Percentiles rank a stretch among this genome's conserved stretches.
phyloP scores from a whole-genome alignment of 805 yeast genomes.

The Yamadazyma paraphyllophila region DNA sequence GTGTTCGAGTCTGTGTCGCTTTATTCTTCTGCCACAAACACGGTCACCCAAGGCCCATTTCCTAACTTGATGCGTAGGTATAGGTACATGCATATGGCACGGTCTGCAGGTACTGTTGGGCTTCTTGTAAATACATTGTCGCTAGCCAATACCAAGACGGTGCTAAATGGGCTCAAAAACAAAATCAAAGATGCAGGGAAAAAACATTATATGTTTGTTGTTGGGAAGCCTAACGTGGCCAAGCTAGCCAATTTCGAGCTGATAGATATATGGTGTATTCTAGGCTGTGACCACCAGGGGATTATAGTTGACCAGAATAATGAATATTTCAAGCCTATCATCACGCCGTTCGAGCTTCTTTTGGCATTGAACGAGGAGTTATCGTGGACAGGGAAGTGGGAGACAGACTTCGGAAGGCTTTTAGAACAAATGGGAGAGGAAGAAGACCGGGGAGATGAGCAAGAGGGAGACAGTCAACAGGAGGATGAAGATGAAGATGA shows the following conservation, averaged over 20 bases:
- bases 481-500: conserved; percentile 25
- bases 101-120: conserved; percentile 91
- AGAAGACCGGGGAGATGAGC: conserved; percentile 23
- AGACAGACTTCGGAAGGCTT: conserved; percentile 66
- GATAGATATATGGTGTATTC: conserved; percentile 90
- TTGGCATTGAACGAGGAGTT: conserved; percentile 75
- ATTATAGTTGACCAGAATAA: conserved; percentile 74
- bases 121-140: conserved; percentile 88
- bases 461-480: conserved; percentile 6
- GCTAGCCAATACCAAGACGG: conserved; percentile 63
- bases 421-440: conserved; percentile 32
- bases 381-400: conserved; percentile 94
- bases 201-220: conserved; percentile 91
- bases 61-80: conserved; percentile 84
- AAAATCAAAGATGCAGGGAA: conserved; percentile 76
- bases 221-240: conserved; percentile 97
- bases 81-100: conserved; percentile 79
- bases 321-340: conserved; percentile 85
- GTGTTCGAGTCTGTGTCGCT: conserved; percentile 55
- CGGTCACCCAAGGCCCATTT: conserved; percentile 55
- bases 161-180: conserved; percentile 58
- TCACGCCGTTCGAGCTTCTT: conserved; percentile 89
- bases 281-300: conserved; percentile 95
- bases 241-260: conserved; percentile 93
- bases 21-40: conserved; percentile 41